Evolutionary conservation across 352 stramenopile species (phyloP), one percentile per base, ranked within the genome.

Genomic region (Pythium monospermum): DNA sequence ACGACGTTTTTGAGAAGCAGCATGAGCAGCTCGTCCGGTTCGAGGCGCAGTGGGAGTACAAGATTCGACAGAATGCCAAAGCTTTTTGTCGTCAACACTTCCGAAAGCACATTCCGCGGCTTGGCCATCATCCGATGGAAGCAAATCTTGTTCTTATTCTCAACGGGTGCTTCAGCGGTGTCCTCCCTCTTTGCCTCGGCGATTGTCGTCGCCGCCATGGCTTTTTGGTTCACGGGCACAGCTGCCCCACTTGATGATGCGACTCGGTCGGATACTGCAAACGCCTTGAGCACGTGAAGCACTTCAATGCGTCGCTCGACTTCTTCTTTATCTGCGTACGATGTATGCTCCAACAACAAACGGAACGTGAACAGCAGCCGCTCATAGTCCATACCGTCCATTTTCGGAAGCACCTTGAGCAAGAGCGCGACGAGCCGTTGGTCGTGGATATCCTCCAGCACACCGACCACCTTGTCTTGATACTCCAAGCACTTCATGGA

Each of bases 391-490:
- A 52, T 63, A 1, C 75, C 73, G 1, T 55, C 57, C 6, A 91
- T 51, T 32, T 75, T 80, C 0, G 68, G 54, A 4, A 91, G 66
- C 21, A 57, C 74, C 53, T 83, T 82, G 0, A 91, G 56, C 30
- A 90, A 56, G 49, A 89, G 19, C 12, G 67, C 57, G 3, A 80
- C 30, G 25, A 89, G 67, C 44, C 77, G 65, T 26, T 86, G 71
- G 33, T 91, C 69, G 36, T 93, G 82, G 25, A 93, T 86, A 15
- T 91, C 82, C 6, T 90, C 77, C 6, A 93, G 46, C 4, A 93
- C 82, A 12, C 79, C 77, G 16, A 73, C 73, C 38, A 93, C 87
- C 22, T 77, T 79, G 61, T 88, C 76, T 59, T 85, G 73, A 26
- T 93, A 93, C 31, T 86, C 79, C 5, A 75, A 53, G 16, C 59